Evolutionary conservation across 148 eudicot genomes (phyloP), one percentile per base, ranked within the genome.

Genomic region (Beta vulgaris): DNA sequence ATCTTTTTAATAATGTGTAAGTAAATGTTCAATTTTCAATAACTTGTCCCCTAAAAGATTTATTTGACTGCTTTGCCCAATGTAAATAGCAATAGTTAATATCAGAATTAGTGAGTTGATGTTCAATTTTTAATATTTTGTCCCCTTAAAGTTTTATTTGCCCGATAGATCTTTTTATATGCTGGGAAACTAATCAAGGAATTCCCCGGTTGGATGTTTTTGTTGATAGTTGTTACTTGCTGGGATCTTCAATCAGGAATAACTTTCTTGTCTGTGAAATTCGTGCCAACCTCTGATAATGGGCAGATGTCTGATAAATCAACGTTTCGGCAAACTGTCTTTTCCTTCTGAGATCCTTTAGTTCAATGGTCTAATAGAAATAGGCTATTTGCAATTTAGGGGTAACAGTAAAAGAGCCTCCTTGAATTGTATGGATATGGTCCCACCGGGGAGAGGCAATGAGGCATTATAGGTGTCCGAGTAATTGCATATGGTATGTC

Each of bases 1-100:
- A 93, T 80, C 98, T 91, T 76, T 88, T 91, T 54, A 82, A 87
- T 35, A 89, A 86, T 18, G 87, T 93, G 98, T 93, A 88, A 88
- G 94, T 84, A 9, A 34, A 51, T 36, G 44, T 36, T 62, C 21
- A 62, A 25, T 35, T 64, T 39, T 23, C 12, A 14, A 35, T 34
- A 25, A 21, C 29, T 36, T 8, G 1, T 32, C 25, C 37, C 39
- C 32, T 18, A 32, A 8, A 21, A 21, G 1, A 25, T 19, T 51
- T 23, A 21, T 51, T 51, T 64, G 37, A 0, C 16, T 53, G 6
- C 37, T n/a, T 31, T 29, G 65, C 15, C 42, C 23, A 7, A 9
- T 35, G 5, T 1, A 55, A 15, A 28, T 59, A 59, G 64, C 21
- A 14, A n/a, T 31, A 59, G 12, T 14, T 29, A 59, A 3, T 7